phyloP scores from a whole-genome alignment of 345 rosid genomes.

The Isatis tinctoria region DNA sequence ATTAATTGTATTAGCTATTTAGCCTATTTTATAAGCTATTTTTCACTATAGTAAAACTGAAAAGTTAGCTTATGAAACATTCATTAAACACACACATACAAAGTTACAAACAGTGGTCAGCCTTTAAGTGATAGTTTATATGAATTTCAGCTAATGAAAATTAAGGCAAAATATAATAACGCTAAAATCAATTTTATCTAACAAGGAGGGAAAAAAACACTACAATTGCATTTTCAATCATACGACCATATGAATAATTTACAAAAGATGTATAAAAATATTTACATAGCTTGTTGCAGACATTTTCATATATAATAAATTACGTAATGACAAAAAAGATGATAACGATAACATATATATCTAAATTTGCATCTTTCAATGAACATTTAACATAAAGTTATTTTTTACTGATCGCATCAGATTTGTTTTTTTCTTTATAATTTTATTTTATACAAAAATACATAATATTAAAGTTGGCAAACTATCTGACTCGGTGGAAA shows the following conservation, averaged over 20 bases:
- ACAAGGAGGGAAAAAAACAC: background rate
- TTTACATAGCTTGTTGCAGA: background rate
- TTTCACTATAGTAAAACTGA: no score
- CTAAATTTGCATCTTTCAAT: background rate
- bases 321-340: no score
- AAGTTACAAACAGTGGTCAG: no score
- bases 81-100: no score
- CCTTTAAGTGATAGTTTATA: background rate
- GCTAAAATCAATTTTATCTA: background rate
- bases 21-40: no score
- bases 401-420: background rate
- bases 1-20: no score
- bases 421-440: background rate
- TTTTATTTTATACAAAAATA: background rate
- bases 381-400: background rate
- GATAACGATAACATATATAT: background rate
- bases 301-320: background rate
- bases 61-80: no score
- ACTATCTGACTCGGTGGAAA: background rate
- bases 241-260: no score
- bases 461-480: background rate
- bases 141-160: no score
- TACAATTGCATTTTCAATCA: no score
- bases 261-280: no score
- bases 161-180: no score